Evolutionary conservation across 2,329 filamentous ascomycete genomes (phyloP).

Genomic region (Ilyonectria robusta): DNA sequence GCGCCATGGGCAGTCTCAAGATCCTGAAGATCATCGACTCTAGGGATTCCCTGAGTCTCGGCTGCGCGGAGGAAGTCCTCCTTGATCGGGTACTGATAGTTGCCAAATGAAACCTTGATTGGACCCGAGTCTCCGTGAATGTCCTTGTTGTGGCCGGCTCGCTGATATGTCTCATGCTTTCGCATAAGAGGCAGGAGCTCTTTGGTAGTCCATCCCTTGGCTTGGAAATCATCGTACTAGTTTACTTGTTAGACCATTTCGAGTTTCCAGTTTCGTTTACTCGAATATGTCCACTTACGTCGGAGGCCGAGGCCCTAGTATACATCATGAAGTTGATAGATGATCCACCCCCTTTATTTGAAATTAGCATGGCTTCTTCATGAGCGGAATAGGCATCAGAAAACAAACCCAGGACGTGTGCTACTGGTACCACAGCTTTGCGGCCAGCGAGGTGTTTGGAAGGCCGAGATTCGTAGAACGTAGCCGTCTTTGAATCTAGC

Average conservation of each 20-base stretch:
- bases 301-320: slow-evolving; percentile 48
- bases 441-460: slow-evolving; percentile 80
- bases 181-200: slow-evolving; percentile 83
- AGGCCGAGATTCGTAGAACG: slow-evolving; percentile 84
- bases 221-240: slow-evolving; percentile 88
- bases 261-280: neutral
- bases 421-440: slow-evolving; percentile 78
- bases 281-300: slow-evolving; percentile 28
- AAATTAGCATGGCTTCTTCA: too few species aligned
- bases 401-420: too few species aligned
- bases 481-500: slow-evolving; percentile 80
- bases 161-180: slow-evolving; percentile 86
- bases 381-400: too few species aligned
- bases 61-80: slow-evolving; percentile 83
- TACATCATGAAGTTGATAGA: slow-evolving; percentile 84
- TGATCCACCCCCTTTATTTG: slow-evolving; percentile 66
- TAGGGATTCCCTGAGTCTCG: slow-evolving; percentile 80
- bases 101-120: slow-evolving; percentile 86
- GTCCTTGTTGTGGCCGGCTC: slow-evolving; percentile 73
- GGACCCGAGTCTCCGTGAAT: slow-evolving; percentile 84
- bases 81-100: slow-evolving; percentile 86
- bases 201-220: slow-evolving; percentile 84
- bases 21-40: slow-evolving; percentile 84
- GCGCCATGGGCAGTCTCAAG: slow-evolving; percentile 78
- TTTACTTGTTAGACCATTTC: neutral